phyloP scores from a whole-genome alignment of 2,329 filamentous ascomycete genomes.

The Sporothrix euskadiensis region DNA sequence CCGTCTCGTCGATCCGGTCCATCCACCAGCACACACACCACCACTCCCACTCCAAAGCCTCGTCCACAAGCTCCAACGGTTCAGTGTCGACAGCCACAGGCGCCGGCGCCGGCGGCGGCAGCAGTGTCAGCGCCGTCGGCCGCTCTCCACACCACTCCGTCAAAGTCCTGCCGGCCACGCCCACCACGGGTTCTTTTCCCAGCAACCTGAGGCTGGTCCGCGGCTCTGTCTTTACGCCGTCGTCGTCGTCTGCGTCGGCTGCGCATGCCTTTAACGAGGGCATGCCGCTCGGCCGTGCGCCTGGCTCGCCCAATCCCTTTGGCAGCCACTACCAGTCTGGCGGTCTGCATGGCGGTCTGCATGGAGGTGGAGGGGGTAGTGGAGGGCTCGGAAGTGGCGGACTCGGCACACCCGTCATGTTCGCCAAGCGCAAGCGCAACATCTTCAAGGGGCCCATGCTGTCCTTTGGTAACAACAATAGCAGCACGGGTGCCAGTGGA shows the following conservation, averaged over 20 bases:
- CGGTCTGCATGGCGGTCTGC: background rate
- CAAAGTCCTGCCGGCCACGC: slow-evolving; percentile 92
- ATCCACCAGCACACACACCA: slow-evolving; percentile 86
- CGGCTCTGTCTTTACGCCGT: slow-evolving; percentile 38
- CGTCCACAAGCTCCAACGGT: slow-evolving; percentile 82
- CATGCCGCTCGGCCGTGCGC: slow-evolving; percentile 49
- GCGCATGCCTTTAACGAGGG: slow-evolving; percentile 60
- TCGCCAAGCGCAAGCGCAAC: slow-evolving; percentile 78
- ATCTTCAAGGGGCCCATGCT: slow-evolving; percentile 79
- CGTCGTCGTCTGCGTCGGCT: slow-evolving; percentile 36
- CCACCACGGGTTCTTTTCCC: slow-evolving; percentile 72
- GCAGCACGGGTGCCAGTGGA: slow-evolving; percentile 33
- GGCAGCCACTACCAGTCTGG: slow-evolving; percentile 42
- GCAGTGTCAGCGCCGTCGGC: slow-evolving; percentile 58
- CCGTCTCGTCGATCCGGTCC: slow-evolving; percentile 86
- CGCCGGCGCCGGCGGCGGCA: slow-evolving; percentile 62
- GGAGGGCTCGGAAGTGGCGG: slow-evolving; percentile 31
- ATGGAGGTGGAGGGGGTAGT: background rate
- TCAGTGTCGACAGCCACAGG: slow-evolving; percentile 64
- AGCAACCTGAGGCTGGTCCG: slow-evolving; percentile 83
- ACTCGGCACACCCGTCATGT: slow-evolving; percentile 56
- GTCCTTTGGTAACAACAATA: slow-evolving; percentile 48
- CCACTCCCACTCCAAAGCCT: slow-evolving; percentile 89
- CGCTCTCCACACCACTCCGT: slow-evolving; percentile 86
- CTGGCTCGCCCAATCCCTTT: slow-evolving; percentile 57